Percentiles rank a stretch among this genome's conserved stretches.
phyloP scores from a whole-genome alignment of 1,139 yeast genomes.

The Pichia terricola region DNA sequence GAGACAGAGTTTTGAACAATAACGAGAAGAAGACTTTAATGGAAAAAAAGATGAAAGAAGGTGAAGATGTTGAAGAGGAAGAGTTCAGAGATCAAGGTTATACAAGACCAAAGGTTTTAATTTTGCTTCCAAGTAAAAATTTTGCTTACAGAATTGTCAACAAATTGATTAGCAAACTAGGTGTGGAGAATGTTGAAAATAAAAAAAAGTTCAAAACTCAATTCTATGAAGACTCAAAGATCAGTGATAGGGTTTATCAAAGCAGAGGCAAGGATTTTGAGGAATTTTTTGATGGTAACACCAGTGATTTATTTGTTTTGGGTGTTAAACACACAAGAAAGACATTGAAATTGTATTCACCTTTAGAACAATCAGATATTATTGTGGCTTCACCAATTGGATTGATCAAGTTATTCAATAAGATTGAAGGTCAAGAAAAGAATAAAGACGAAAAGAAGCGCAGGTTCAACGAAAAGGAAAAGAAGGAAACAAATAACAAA shows the following conservation, averaged over 20 bases:
- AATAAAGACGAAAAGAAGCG: conserved; percentile 3
- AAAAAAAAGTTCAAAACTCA: conserved; percentile 65
- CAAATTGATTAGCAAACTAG: conserved; percentile 52
- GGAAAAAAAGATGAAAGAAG: conserved; percentile 35
- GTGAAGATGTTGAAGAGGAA: conserved; percentile 27
- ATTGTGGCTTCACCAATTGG: conserved; percentile 92
- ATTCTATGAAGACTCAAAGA: conserved; percentile 49
- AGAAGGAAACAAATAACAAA: conserved; percentile 18
- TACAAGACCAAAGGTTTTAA: conserved; percentile 81
- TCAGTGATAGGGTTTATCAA: conserved; percentile 27
- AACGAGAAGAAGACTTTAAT: conserved; percentile 45
- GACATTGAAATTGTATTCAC: conserved; percentile 71
- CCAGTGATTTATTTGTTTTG: conserved; percentile 82
- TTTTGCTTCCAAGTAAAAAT: conserved; percentile 78
- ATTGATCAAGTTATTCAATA: conserved; percentile 63
- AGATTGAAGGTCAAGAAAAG: conserved; percentile 18
- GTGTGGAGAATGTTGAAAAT: conserved; percentile 67
- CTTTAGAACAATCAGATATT: conserved; percentile 78
- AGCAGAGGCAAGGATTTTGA: conserved; percentile 84
- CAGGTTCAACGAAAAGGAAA: conserved; percentile 10
- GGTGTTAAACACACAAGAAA: conserved; percentile 89
- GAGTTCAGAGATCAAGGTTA: conserved; percentile 85
- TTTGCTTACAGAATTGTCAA: conserved; percentile 66
- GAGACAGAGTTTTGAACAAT: conserved; percentile 73
- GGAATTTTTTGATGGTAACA: conserved; percentile 75